Percentiles rank a stretch among this genome's conserved stretches.
Evolutionary conservation across 345 rosid genomes (phyloP).

Genomic region (Erodium maritimum): DNA sequence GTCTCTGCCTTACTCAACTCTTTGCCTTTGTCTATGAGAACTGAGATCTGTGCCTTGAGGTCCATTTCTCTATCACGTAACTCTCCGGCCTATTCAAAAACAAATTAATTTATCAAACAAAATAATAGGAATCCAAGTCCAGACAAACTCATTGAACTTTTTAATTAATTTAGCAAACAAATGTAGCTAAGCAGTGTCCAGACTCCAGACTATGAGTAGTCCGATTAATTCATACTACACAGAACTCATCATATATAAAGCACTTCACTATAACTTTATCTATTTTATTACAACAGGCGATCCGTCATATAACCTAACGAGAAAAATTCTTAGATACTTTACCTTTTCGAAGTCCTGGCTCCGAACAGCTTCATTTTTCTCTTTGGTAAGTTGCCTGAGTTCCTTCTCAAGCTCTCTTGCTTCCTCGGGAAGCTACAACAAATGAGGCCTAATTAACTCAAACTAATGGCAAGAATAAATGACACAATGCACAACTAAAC

Average conservation of each 20-base stretch:
- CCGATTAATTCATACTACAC: no score
- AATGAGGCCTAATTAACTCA: not conserved
- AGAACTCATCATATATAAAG: no score
- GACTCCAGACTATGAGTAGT: no score
- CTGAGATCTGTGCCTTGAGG: constrained; percentile 78
- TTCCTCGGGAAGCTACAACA: constrained; percentile 83
- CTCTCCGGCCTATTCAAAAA: constrained; percentile 72
- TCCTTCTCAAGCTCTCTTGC: constrained; percentile 95
- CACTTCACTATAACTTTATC: no score
- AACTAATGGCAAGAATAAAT: not conserved
- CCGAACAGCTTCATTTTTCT: constrained; percentile 92
- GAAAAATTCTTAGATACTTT: no score
- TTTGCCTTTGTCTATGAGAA: constrained; percentile 77
- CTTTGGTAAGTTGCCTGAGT: constrained; percentile 85
- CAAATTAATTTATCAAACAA: not conserved
- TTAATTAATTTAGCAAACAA: no score
- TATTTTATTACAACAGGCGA: no score
- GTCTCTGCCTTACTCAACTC: constrained; percentile 91
- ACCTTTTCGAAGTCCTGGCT: constrained; percentile 97
- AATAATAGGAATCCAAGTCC: no score
- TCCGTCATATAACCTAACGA: no score
- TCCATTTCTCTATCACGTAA: constrained; percentile 91
- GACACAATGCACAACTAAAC: constrained; percentile 6
- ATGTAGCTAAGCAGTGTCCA: no score
- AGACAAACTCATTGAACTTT: not conserved